Conservation (phyloP, 202 grass and related monocot genomes). For the Panicum hallii region DNA sequence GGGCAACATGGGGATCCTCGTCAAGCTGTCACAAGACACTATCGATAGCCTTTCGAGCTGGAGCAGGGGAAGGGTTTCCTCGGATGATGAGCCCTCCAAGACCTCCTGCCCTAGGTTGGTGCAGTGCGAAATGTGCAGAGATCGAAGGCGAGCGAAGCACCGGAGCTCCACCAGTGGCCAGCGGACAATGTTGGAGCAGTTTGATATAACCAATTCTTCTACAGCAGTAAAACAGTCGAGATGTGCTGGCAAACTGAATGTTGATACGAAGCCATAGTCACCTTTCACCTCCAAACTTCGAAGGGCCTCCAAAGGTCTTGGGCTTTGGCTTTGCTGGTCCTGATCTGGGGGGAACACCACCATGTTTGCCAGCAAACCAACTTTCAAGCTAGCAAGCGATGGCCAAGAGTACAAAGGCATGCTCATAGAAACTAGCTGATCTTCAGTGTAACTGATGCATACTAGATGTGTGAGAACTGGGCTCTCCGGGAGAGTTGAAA, state of each 20-base stretch:
- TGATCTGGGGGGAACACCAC: not conserved
- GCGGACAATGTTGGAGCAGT: not conserved
- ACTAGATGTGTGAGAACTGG: too few relatives aligned
- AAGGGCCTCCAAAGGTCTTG: not conserved
- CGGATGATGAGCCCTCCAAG: not conserved
- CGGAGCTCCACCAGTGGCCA: conserved; percentile 2
- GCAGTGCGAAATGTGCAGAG: fast-evolving
- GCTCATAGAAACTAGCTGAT: not conserved
- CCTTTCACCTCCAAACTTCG: fast-evolving
- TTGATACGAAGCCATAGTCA: not conserved
- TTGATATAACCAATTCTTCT: not conserved
- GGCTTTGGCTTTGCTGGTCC: not conserved
- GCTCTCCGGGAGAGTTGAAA: too few relatives aligned
- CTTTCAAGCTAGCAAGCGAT: not conserved
- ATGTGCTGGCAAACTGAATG: not conserved
- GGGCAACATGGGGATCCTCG: too few relatives aligned
- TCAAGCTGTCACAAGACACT: not conserved
- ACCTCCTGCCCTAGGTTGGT: not conserved
- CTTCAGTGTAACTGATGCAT: not conserved
- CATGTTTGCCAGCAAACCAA: not conserved
- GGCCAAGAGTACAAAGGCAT: conserved; percentile 8
- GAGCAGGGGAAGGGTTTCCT: not conserved
- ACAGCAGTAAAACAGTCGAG: conserved; percentile 7
- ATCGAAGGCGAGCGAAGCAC: not conserved
- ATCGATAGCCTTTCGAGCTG: not conserved